Base-by-base conservation (phyloP, 352 stramenopile genomes). In the Blastocystis sp. region DNA sequence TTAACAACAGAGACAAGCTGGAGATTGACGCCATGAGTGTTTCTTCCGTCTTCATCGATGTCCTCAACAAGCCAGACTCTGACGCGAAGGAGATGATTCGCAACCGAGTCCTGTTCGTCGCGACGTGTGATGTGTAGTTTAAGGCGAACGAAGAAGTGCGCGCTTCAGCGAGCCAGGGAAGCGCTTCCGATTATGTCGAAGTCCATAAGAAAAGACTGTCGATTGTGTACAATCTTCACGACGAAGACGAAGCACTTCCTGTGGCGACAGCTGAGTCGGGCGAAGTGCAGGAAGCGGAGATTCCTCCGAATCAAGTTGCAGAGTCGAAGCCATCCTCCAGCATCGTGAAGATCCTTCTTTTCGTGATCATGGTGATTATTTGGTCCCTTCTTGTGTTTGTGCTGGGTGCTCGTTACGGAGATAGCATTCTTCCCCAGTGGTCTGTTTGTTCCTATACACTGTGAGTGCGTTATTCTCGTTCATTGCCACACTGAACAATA, bases 1-100 rank as follows among this genome's bases (percentile, higher is more conserved):
- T 81, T 27, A 61, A n/a, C 4, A 48, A 1, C 36, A 81, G 69
- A 40, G 69, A 81, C 48, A 81, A 81, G 48, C 21, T 81, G 24
- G 69, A 81, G 53, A 61, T 81, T 48, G 32, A 38, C 40, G 69
- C 69, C 14, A 54, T 81, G 44, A n/a, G 29, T 42, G 69, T 64
- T 42, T 81, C 69, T 21, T 18, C 27, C 32, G 40, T 81, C 34
- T 64, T 81, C 29, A 29, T 24, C 3, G 48, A 81, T 29, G 48
- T 61, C 34, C 24, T 61, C 21, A 14, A 59, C 2, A 81, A 64
- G 8, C 18, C 16, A n/a, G 42, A 11, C 18, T 27, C 61, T n/a
- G 48, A 81, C 34, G 18, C n/a, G 48, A 46, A 29, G 8, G 69
- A 81, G 2, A 18, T 81, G 2, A 81, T 81, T 48, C 69, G 69